phyloP scores from a whole-genome alignment of 2,329 filamentous ascomycete genomes.

The Lecanosticta acicola region DNA sequence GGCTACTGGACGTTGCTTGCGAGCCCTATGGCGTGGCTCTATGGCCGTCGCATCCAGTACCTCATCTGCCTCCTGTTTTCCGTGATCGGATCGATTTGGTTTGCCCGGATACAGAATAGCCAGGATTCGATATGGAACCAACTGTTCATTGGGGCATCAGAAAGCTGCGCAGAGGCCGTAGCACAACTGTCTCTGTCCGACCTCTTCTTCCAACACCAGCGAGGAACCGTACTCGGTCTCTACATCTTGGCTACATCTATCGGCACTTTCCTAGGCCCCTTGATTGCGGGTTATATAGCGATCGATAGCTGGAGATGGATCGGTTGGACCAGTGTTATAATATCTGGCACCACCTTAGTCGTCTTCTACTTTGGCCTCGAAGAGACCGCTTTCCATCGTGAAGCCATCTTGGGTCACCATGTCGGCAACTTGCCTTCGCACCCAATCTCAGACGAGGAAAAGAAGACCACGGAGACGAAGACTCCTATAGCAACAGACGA shows the following conservation, averaged over 20 bases:
- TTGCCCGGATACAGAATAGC: slow-evolving; percentile 42
- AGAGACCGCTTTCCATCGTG: slow-evolving; percentile 48
- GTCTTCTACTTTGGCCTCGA: slow-evolving; percentile 50
- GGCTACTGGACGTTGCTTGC: slow-evolving; percentile 52
- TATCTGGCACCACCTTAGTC: slow-evolving; percentile 44
- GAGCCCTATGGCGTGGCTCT: slow-evolving; percentile 50
- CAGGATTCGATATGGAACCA: slow-evolving; percentile 51
- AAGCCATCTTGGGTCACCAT: slow-evolving; percentile 32
- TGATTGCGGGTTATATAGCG: slow-evolving; percentile 49
- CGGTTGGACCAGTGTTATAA: slow-evolving; percentile 48
- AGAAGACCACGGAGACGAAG: slow-evolving; percentile 14
- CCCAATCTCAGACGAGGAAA: slow-evolving; percentile 7
- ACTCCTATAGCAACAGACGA: no score
- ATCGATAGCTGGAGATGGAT: slow-evolving; percentile 51
- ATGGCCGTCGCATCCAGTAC: slow-evolving; percentile 52
- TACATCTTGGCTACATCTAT: slow-evolving; percentile 53
- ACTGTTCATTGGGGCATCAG: slow-evolving; percentile 53
- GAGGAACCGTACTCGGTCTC: slow-evolving; percentile 49
- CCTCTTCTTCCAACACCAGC: slow-evolving; percentile 54
- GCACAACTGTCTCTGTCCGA: slow-evolving; percentile 55
- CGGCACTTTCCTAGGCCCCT: slow-evolving; percentile 52
- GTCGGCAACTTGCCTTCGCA: slow-evolving; percentile 15
- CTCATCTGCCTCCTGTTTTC: slow-evolving; percentile 48
- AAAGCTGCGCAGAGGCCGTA: slow-evolving; percentile 52
- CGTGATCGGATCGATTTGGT: slow-evolving; percentile 50